These are phyloP conservation scores for Aspergillus candidus DNA, from an alignment of 2,329 filamentous ascomycete genomes.

Conservation along the genomic window DNA sequence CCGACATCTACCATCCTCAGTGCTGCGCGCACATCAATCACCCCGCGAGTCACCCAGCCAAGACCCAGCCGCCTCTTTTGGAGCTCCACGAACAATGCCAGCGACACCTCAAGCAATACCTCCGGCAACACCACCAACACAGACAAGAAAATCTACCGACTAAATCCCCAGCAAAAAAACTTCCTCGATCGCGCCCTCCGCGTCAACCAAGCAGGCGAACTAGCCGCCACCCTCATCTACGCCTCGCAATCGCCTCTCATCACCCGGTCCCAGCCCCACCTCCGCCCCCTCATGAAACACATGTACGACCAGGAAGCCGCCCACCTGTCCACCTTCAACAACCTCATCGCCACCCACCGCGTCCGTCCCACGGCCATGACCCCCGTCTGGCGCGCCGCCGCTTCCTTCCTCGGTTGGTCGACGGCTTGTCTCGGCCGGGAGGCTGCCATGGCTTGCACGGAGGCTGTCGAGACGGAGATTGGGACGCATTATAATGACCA, in stretches of 20 bases:
- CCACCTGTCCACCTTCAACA: conserved; percentile 81
- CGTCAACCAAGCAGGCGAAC: conserved; percentile 94
- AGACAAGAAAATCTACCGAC: too few relatives aligned
- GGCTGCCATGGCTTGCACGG: conserved; percentile 96
- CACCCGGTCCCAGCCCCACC: conserved; percentile 71
- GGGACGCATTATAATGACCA: conserved; percentile 93
- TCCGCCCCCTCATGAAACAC: conserved; percentile 86
- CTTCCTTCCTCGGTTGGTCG: conserved; percentile 77
- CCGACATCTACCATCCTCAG: too few relatives aligned
- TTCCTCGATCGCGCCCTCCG: conserved; percentile 77
- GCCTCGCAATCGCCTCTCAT: conserved; percentile 79
- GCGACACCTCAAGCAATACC: too few relatives aligned
- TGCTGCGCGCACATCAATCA: too few relatives aligned
- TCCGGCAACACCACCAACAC: too few relatives aligned
- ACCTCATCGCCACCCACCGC: conserved; percentile 74
- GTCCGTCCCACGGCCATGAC: conserved; percentile 90
- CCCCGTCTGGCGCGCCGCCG: conserved; percentile 77
- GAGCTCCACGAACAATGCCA: too few relatives aligned
- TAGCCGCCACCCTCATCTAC: conserved; percentile 95
- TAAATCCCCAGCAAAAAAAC: too few relatives aligned
- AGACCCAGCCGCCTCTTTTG: too few relatives aligned
- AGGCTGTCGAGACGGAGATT: conserved; percentile 97
- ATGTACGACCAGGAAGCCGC: conserved; percentile 96
- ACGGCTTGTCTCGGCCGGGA: conserved; percentile 86
- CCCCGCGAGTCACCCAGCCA: too few relatives aligned